Base-by-base conservation (phyloP, 176 grass and related monocot species). In the Carex parvula region DNA sequence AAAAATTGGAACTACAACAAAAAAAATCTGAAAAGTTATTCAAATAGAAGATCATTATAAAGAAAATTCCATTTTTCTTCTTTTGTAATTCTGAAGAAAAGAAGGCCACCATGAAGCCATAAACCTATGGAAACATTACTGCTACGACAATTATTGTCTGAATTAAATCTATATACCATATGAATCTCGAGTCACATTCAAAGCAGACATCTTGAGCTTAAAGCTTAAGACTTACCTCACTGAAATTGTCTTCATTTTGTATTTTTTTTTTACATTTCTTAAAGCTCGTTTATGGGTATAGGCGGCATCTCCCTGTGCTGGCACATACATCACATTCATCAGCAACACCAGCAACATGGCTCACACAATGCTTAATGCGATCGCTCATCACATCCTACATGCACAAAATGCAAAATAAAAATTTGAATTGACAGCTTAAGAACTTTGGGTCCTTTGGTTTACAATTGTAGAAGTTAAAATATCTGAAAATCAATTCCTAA, bases 321-420 rank as follows among this genome's bases (percentile, higher is more conserved):
- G 91, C 89, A 88, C 92, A 98, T 6, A 90, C 86, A 18, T 82
- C 62, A 64, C 95, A 98, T 62, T 95, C 95, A 44, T 86, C 89
- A 20, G 81, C 91, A 79, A 90, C 80, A 50, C 92, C 95, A 8
- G 79, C 86, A 48, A 89, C 85, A 15, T 95, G 95, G 17, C 55
- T 91, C 70, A 98, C 29, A 81, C 95, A 98, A 63, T 91, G 90
- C 41, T 92, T 93, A 82, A 98, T 98, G 70, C 92, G 95, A 83
- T 98, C 91, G 12, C 87, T 98, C 89, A 98, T 85, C 78, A 95
- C 64, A 90, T 98, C 91, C 92, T 95, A 73, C 79, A 91, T 62
- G 48, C 22, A 76, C 4, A 76, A 76, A 55, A 16, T 11, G 2
- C n/a, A 21, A 72, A 3, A 10, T 48, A 20, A 64, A 20, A 64